A percentile compares a stretch with the other conserved stretches of the same genome.
Evolutionary conservation across 768 basidiomycete genomes (phyloP).

Genomic region (Cystoderma amianthinum): DNA sequence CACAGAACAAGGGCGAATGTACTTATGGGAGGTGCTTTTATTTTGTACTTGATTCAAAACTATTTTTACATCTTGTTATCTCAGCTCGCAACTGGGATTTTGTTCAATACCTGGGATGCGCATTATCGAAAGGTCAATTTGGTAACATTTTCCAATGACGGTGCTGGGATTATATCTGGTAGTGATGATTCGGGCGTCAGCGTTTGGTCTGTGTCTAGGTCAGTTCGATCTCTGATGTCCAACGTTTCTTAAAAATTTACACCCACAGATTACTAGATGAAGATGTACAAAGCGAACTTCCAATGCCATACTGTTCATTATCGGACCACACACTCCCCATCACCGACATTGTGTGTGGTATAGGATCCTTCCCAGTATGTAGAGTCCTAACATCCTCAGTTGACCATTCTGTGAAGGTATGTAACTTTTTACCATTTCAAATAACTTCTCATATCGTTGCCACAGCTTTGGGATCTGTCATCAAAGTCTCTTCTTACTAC

Average conservation of each 20-base stretch:
- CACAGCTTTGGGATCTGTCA: constrained; percentile 75
- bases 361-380: constrained; percentile 73
- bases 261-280: constrained; percentile 65
- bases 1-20: constrained; percentile 82
- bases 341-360: constrained; percentile 72
- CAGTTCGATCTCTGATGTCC: constrained; percentile 21
- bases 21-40: constrained; percentile 87
- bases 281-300: constrained; percentile 64
- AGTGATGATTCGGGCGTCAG: constrained; percentile 87
- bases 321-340: constrained; percentile 92
- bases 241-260: constrained; percentile 7
- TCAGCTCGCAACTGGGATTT: constrained; percentile 88
- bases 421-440: constrained; percentile 5
- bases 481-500: constrained; percentile 75
- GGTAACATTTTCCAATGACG: constrained; percentile 79
- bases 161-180: constrained; percentile 72
- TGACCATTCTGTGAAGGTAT: constrained; percentile 90
- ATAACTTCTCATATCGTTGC: constrained; percentile 7
- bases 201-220: constrained; percentile 90
- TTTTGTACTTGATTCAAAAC: constrained; percentile 1
- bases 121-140: constrained; percentile 89
- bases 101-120: constrained; percentile 89
- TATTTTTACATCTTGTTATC: constrained; percentile 4
- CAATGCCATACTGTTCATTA: constrained; percentile 71
- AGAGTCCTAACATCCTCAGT: constrained; percentile 74